A percentile compares a stretch with the other conserved stretches of the same genome.
phyloP scores from a whole-genome alignment of 2,329 filamentous ascomycete species.

The Aspergillus sclerotialis region DNA sequence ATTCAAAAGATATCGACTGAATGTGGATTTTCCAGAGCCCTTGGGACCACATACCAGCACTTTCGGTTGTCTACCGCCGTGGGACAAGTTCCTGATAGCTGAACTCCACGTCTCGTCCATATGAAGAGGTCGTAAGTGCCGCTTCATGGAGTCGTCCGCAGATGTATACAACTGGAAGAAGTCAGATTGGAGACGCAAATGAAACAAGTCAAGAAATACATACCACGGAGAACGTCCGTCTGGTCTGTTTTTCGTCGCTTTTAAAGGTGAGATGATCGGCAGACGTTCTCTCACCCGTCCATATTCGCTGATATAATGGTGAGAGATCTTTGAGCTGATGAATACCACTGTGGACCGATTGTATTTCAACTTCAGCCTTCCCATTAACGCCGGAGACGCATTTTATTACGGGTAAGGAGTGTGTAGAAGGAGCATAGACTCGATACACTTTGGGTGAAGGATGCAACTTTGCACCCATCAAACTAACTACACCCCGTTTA shows the following conservation, averaged over 20 bases:
- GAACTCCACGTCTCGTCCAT: conserved; percentile 38
- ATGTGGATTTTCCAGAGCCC: conserved; percentile 54
- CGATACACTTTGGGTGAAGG: conserved; percentile 38
- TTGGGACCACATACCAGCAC: conserved; percentile 50
- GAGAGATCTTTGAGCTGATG: conserved; percentile 41
- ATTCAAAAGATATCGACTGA: conserved; percentile 50
- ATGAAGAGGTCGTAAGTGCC: conserved; percentile 36
- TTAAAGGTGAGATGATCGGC: conserved; percentile 27
- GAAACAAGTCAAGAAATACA: conserved; percentile 6
- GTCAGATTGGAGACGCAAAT: conserved; percentile 9
- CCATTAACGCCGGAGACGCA: conserved; percentile 35
- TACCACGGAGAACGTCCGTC: conserved; percentile 36
- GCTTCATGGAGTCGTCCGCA: conserved; percentile 34
- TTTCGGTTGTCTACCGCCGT: conserved; percentile 29
- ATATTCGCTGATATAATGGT: conserved; percentile 48
- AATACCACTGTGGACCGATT: conserved; percentile 40
- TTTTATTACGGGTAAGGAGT: conserved; percentile 50
- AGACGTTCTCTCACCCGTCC: conserved; percentile 35
- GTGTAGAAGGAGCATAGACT: conserved; percentile 50
- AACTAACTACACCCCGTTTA: conserved; percentile 46
- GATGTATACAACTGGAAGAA: conserved; percentile 32
- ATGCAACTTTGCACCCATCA: conserved; percentile 53
- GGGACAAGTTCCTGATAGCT: conserved; percentile 37
- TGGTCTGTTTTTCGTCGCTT: conserved; percentile 16
- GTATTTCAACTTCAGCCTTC: conserved; percentile 43